Base-by-base conservation (phyloP, 2,329 filamentous ascomycete species). In the Aureobasidium lini region DNA sequence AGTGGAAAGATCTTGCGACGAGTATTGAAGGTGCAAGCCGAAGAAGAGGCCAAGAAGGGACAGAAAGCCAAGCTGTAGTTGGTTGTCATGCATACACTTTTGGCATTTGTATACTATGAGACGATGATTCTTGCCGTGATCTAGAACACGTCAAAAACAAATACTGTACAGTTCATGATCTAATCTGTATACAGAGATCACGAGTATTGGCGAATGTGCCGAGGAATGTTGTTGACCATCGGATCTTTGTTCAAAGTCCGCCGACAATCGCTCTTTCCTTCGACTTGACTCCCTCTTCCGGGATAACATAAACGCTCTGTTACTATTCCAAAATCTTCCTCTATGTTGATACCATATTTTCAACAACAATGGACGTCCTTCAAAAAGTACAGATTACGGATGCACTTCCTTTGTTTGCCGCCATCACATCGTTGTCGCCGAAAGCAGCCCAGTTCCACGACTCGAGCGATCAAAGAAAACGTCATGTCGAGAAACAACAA, bases 1-100 rank as follows among this genome's bases (percentile, higher is more conserved):
- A 74, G 71, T 42, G 77, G 77, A 1, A 79, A 79, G 71, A 79
- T 79, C 46, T 57, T 79, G 64, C 69, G 77, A 62, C 66, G 77
- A 31, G 67, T 78, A 28, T 61, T 79, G 64, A 73, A 75, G 65
- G 71, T 73, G n/a, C 73, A 71, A 65, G 72, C 73, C 57, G 71
- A 72, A 66, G 72, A 75, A 57, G 76, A 78, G 63, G 63, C 69
- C 53, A 68, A 65, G 63, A 67, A 66, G 43, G 66, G 64, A 47
- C 58, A 61, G 59, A 68, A 75, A 68, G 72, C 75, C n/a, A 77
- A 72, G 68, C 63, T 78, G 65, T 77, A 43, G 31, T 15, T 29
- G 42, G 39, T 23, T 23, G n/a, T 4, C 15, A 32, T 54, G 13
- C 1, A 16, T 18, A 2, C 2, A 32, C 10, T 6, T 15, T 7